A percentile compares a stretch with the other conserved stretches of the same genome.
Conservation (phyloP, 2,329 filamentous ascomycete genomes). For the Diplodia mutila region DNA sequence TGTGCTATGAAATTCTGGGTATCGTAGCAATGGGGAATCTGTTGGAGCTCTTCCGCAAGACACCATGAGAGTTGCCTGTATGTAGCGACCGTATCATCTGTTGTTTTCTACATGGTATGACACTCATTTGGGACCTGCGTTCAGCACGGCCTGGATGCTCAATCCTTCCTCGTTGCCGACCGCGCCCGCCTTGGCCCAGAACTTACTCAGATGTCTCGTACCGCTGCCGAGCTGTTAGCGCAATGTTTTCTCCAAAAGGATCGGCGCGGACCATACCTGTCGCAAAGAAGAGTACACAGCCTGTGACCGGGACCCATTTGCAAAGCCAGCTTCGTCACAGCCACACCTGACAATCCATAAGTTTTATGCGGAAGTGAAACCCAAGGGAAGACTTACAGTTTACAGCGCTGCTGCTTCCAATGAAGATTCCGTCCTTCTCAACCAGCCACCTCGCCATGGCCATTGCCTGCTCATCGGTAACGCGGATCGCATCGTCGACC, state of each 20-base stretch:
- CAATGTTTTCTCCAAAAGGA: not conserved
- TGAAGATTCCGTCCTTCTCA: slow-evolving; percentile 91
- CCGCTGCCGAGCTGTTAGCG: slow-evolving; percentile 49
- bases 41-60: too few relatives aligned
- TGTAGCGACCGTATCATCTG: not conserved
- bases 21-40: too few relatives aligned
- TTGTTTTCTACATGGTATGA: not conserved
- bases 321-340: slow-evolving; percentile 70
- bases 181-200: slow-evolving; percentile 75
- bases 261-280: slow-evolving; percentile 48
- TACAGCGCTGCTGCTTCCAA: slow-evolving; percentile 93
- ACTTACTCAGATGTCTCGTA: slow-evolving; percentile 80
- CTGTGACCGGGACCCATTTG: slow-evolving; percentile 62
- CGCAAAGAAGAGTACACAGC: slow-evolving; percentile 83
- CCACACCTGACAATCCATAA: slow-evolving; percentile 53
- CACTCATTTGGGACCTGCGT: slow-evolving; percentile 12
- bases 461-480: slow-evolving; percentile 86
- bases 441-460: slow-evolving; percentile 96
- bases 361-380: slow-evolving; percentile 1
- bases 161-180: slow-evolving; percentile 58
- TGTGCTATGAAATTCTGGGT: too few relatives aligned
- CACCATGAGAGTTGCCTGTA: not conserved
- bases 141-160: slow-evolving; percentile 62
- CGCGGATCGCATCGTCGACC: slow-evolving; percentile 86
- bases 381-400: slow-evolving; percentile 66